Base-by-base conservation (phyloP, 768 basidiomycete species). In the Phanerochaete sordida region DNA sequence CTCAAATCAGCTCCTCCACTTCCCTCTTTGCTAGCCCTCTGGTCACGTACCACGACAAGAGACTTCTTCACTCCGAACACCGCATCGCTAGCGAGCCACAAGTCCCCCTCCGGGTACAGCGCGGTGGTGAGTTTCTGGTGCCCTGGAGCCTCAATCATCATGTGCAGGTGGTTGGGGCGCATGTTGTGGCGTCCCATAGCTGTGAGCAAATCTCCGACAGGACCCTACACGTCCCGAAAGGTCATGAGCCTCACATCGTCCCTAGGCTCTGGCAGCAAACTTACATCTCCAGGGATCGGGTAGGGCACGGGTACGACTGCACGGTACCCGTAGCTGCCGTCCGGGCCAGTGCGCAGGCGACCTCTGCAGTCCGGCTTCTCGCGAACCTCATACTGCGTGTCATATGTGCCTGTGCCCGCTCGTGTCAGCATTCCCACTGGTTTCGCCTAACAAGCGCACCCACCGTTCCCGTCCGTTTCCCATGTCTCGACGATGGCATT, bases 21-120 rank as follows among this genome's bases (percentile, higher is more conserved):
- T 48, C 39, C 39, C 19, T 9, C 9, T 48, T 24, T 28, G 47
- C 13, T 11, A 26, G 23, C 9, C 24, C 24, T 26, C 47, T 5
- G 21, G 47, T 45, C 37, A 55, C 49, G 46, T 72, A 92, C 91
- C 64, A 91, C 83, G 21, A 93, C 80, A 27, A 95, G 77, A 6
- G 88, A 90, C 50, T 81, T 80, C 72, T 91, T 91, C 24, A 90
- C 91, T 11, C 93, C 91, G 71, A 93, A 93, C 2, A 93, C 90
- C 12, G 83, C 79, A 68, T 94, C 92, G 60, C 84, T 90, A 6
- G 72, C 72, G 24, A 93, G 61, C 66, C 82, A 93, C 2, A 76
- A 70, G 64, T 91, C 88, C 4, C 84, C 86, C 57, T 87, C 82
- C 15, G 87, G 85, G 70, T 90, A 95, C 11, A 93, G 70, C 1